Evolutionary conservation across 106 monocot species (phyloP).

Genomic region (Apostasia shenzhenica): DNA sequence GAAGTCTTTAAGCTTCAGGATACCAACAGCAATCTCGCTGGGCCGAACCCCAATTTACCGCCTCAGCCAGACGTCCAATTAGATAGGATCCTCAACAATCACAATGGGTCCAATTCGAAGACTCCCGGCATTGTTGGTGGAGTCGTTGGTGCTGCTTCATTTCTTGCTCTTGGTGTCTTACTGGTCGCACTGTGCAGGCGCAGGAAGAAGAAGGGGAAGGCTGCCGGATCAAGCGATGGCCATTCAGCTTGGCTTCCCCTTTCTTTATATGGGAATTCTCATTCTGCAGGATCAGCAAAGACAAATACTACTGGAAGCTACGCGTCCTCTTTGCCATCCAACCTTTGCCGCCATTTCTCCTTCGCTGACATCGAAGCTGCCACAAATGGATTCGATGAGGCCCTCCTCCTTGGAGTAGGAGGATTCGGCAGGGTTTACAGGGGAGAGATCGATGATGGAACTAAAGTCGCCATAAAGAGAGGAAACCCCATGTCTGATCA

Average conservation of each 20-base stretch:
- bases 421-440: constrained; percentile 60
- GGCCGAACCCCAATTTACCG: constrained; percentile 12
- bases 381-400: constrained; percentile 52
- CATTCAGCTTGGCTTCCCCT: constrained; percentile 50
- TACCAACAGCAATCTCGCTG: constrained; percentile 22
- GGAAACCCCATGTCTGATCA: constrained; percentile 46
- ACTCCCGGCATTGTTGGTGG: constrained; percentile 30
- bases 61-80: constrained; percentile 7
- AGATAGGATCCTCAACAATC: not conserved
- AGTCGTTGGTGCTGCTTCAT: constrained; percentile 15
- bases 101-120: not conserved
- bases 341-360: constrained; percentile 63
- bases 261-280: constrained; percentile 49
- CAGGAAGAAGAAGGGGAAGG: constrained; percentile 25
- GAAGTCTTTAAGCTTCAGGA: constrained; percentile 34
- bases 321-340: constrained; percentile 39
- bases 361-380: constrained; percentile 52
- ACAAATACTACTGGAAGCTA: constrained; percentile 56
- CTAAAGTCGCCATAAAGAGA: constrained; percentile 48
- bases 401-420: constrained; percentile 58
- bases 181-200: constrained; percentile 8
- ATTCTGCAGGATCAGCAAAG: constrained; percentile 42
- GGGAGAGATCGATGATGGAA: constrained; percentile 28
- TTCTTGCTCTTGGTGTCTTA: constrained; percentile 3
- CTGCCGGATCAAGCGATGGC: constrained; percentile 29